Evolutionary conservation across 495 filamentous ascomycete species (phyloP).

Genomic region (Aspergillus conjunctus): DNA sequence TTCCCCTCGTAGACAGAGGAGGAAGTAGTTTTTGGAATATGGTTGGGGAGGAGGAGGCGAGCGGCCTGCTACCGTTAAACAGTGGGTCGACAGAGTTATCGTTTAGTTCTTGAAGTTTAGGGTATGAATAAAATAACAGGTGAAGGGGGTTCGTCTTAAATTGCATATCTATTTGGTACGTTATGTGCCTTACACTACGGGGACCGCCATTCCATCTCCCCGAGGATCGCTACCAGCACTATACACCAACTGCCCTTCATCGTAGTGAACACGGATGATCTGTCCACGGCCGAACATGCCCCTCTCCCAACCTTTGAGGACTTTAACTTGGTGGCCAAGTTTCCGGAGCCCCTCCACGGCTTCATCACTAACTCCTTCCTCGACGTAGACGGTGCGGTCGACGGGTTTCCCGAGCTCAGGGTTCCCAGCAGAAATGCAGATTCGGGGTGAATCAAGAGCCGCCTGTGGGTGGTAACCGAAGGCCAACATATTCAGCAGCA

Average conservation of each 20-base stretch:
- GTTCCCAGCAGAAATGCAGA: constrained; percentile 77
- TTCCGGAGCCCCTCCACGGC: constrained; percentile 64
- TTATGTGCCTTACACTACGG: constrained; percentile 35
- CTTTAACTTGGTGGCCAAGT: constrained; percentile 73
- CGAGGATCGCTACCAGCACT: constrained; percentile 85
- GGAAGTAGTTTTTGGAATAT: neutral
- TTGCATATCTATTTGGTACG: neutral
- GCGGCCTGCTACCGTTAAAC: no score
- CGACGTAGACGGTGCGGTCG: constrained; percentile 69
- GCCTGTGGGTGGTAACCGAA: constrained; percentile 86
- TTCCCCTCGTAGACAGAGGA: no score
- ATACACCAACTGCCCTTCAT: constrained; percentile 71
- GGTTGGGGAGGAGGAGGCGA: neutral
- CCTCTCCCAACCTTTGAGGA: constrained; percentile 67
- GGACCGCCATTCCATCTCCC: constrained; percentile 83
- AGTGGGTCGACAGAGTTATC: no score
- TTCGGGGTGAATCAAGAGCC: constrained; percentile 84
- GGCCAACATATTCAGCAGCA: constrained; percentile 84
- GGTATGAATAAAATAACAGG: no score
- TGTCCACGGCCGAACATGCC: constrained; percentile 87
- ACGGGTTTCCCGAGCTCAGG: constrained; percentile 53
- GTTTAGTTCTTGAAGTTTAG: neutral
- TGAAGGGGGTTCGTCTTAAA: no score
- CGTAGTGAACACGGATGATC: constrained; percentile 75
- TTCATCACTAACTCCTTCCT: constrained; percentile 77